Conservation (phyloP, 2,329 filamentous ascomycete species). For the Aureobasidium sp. region DNA sequence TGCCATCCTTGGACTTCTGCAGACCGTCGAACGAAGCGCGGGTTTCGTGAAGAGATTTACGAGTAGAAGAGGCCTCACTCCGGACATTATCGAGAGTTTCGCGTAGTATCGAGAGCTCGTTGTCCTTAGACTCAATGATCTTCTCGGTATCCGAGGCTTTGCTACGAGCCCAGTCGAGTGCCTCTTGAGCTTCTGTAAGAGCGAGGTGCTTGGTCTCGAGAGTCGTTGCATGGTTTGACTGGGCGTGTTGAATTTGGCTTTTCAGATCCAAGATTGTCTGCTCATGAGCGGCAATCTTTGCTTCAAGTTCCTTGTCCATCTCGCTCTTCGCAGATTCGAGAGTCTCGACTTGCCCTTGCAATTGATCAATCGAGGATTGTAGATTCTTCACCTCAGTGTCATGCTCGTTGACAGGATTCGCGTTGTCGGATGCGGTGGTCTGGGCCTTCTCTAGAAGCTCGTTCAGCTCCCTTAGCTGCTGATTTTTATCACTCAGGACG, state of each 20-base stretch:
- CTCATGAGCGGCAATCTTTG: not conserved
- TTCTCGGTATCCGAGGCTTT: not conserved
- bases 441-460: not conserved
- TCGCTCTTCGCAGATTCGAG: not conserved
- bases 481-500: not conserved
- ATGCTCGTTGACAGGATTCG: not conserved
- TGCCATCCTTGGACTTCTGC: not conserved
- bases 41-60: not conserved
- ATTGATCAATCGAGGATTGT: not conserved
- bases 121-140: not conserved
- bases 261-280: not conserved
- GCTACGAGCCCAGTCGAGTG: not conserved
- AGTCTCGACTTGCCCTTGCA: not conserved
- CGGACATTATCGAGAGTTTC: not conserved
- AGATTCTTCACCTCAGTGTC: not conserved
- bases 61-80: not conserved
- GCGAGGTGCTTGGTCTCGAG: not conserved
- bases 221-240: not conserved
- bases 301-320: not conserved
- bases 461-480: conserved; percentile 10
- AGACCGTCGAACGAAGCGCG: not conserved
- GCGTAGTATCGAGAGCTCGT: not conserved
- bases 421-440: not conserved
- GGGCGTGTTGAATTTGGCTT: not conserved
- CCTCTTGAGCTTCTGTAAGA: not conserved